Conservation (phyloP, 1,284 basidiomycete species). For the Sphagnurus paluster region DNA sequence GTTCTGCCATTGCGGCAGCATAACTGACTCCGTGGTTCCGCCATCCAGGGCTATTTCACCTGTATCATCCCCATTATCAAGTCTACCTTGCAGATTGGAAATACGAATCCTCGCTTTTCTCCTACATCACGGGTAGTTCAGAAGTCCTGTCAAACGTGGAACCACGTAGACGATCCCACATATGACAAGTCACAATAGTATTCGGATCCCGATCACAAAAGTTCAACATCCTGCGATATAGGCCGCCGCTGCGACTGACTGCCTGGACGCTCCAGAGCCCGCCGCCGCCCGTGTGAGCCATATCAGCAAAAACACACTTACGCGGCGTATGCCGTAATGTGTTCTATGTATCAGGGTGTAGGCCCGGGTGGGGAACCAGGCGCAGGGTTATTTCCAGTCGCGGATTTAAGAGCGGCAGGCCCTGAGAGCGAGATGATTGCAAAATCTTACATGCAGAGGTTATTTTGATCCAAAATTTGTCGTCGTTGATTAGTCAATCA, state of each 20-base stretch:
- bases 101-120: conserved; percentile 3
- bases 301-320: not conserved
- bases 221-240: not conserved
- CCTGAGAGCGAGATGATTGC: no score
- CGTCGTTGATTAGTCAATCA: no score
- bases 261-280: not conserved
- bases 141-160: not conserved
- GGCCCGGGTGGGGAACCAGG: no score
- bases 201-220: not conserved
- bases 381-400: no score
- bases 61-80: not conserved
- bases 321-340: conserved; percentile 5
- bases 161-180: not conserved
- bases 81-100: not conserved
- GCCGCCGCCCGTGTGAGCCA: not conserved
- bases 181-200: not conserved
- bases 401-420: not conserved
- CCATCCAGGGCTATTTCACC: not conserved
- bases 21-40: not conserved
- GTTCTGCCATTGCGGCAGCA: not conserved
- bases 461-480: no score
- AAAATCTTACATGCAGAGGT: no score
- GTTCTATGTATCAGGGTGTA: not conserved
- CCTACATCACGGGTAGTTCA: conserved; percentile 2
- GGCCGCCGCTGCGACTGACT: not conserved